Evolutionary conservation across 768 basidiomycete species (phyloP).

Genomic region (Russula ochroleuca): DNA sequence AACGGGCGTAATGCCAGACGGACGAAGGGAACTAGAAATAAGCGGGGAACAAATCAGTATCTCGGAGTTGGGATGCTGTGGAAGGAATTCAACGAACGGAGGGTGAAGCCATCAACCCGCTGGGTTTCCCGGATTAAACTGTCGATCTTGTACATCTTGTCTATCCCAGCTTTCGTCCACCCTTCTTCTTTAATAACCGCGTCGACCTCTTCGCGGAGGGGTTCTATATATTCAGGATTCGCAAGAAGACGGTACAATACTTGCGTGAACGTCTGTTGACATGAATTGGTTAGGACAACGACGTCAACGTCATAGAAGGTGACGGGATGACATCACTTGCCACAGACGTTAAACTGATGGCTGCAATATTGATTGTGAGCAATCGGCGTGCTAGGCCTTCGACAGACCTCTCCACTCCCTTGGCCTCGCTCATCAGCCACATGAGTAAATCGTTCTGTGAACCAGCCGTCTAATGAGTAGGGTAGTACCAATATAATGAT

Average conservation of each 20-base stretch:
- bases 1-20: constrained; percentile 30
- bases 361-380: constrained; percentile 39
- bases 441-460: constrained; percentile 40
- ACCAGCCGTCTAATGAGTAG: not conserved
- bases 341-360: constrained; percentile 37
- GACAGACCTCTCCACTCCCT: constrained; percentile 33
- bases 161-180: constrained; percentile 8
- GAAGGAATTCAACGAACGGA: not conserved
- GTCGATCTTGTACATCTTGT: constrained; percentile 34
- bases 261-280: constrained; percentile 3
- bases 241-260: constrained; percentile 29
- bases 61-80: no score
- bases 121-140: constrained; percentile 36
- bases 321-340: constrained; percentile 29
- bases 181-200: constrained; percentile 16
- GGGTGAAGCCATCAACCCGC: constrained; percentile 26
- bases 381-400: constrained; percentile 34
- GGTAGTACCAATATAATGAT: not conserved
- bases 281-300: not conserved
- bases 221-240: constrained; percentile 29
- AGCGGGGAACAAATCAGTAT: not conserved
- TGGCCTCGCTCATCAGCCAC: constrained; percentile 40
- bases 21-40: constrained; percentile 21
- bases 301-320: no score
- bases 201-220: constrained; percentile 30